Percentiles rank a stretch among this genome's conserved stretches.
Conservation (phyloP, 805 yeast genomes). For the Suhomyces canberraensis region DNA sequence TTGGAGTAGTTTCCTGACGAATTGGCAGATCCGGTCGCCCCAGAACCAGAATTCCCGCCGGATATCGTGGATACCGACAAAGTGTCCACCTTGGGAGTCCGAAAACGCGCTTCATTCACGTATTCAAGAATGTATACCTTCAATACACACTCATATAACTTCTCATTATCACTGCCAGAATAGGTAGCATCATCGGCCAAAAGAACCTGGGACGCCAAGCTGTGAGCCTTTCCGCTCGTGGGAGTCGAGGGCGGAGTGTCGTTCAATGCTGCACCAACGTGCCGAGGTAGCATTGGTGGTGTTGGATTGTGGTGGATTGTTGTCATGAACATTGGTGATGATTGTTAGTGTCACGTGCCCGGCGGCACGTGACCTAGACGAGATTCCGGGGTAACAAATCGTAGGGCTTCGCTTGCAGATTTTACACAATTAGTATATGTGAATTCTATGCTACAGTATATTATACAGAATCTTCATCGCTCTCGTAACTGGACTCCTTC, state of each 20-base stretch:
- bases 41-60: not conserved
- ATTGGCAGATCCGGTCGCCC: not conserved
- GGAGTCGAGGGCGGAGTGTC: not conserved
- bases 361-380: conserved; percentile 1
- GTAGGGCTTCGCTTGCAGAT: too few species aligned
- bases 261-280: not conserved
- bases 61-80: conserved; percentile 1
- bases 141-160: conserved; percentile 50
- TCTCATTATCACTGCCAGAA: conserved; percentile 18
- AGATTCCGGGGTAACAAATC: too few species aligned
- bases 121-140: conserved; percentile 59
- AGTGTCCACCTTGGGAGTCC: conserved; percentile 24
- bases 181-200: conserved; percentile 10
- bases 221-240: conserved; percentile 15
- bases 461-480: conserved; percentile 6
- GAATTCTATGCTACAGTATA: conserved; percentile 2
- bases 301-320: not conserved
- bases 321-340: not conserved
- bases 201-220: conserved; percentile 23
- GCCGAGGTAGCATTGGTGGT: conserved; percentile 3
- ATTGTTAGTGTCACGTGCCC: not conserved
- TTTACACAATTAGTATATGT: too few species aligned
- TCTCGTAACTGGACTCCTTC: not conserved
- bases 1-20: conserved; percentile 6
- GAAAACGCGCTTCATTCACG: conserved; percentile 61